Evolutionary conservation across 2,329 filamentous ascomycete genomes (phyloP), one percentile per base, ranked within the genome.

Genomic region (Cladophialophora carrionii): DNA sequence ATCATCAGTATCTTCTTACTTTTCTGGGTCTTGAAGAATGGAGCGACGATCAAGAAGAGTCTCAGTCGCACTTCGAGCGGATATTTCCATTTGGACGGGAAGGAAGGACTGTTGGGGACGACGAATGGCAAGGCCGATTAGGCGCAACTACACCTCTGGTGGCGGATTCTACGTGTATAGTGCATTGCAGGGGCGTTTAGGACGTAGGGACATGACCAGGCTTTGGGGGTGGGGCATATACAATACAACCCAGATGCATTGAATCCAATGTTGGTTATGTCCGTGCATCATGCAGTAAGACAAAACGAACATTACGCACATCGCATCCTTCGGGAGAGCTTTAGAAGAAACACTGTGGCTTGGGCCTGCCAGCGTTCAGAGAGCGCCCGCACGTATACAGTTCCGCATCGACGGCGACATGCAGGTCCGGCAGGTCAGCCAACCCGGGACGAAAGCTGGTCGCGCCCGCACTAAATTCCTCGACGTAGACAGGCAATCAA

Each of bases 61-160:
- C 60, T 68, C 9, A 76, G 76, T 61, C 72, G 73, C 62, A 74
- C 68, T 61, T 71, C 74, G 43, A 74, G 74, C 59, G 80, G 80
- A 12, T 81, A 82, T 70, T 80, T 82, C 72, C 76, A 79, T 63
- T 73, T 82, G 26, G 80, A 82, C 70, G 79, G 78, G 41, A 82
- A 82, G 72, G 80, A 82, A 68, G 78, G 80, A 31, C 66, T 81
- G 46, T 70, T 82, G 70, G 73, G 73, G 7, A 63, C 46, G 32
- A 72, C 74, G 29, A 77, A 78, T 24, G 80, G 79, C 58, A 82
- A 82, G 71, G 80, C 80, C 54, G 80, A 82, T 73, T 82, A 73
- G 76, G 29, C 17, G 20, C 32, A 24, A 49, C 10, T 46, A n/a
- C 57, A n/a, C 7, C 17, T 20, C 20, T 12, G 29, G 34, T 37